Evolutionary conservation across 306 rosid genomes (phyloP), one percentile per base, ranked within the genome.

Genomic region (Heteromeles arbutifolia): DNA sequence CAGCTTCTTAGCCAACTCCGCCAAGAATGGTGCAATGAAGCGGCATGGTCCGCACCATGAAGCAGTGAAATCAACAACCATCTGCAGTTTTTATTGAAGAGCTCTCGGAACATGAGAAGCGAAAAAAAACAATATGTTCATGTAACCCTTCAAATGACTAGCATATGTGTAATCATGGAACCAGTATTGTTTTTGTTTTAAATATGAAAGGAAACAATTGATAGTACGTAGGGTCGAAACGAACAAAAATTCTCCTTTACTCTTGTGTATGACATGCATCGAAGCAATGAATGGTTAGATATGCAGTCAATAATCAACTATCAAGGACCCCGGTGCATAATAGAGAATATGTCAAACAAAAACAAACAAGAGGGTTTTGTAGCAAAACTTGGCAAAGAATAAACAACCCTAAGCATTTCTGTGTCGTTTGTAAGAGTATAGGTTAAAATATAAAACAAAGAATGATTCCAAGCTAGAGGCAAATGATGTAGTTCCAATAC

Each of bases 21-120:
- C 81, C 73, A 92, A 85, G 85, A 85, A 83, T 32, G 99, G 99
- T 44, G 91, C 77, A 76, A 92, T 88, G 88, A 85, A 83, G 43
- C 96, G 97, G 83, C 99, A 96, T 63, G 98, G 99, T 79, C 97
- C 98, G 53, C 99, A 96, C 97, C 99, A 96, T 18, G 98, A 90
- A 65, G 99, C 98, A 63, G 98, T 90, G 77, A 96, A 96, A 77
- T 96, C 92, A 72, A 96, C 89, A 45, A 96, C 97, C 39, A 96
- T 81, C 85, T 84, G 86, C 72, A 83, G 56, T 72, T 52, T 72
- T 52, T 64, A 24, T 52, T 22, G n/a, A n/a, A n/a, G 41, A 19
- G 25, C 61, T 26, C 39, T 29, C 50, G 65, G 32, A 37, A 65
- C 19, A 73, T 25, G 45, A 45, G 69, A 41, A 37, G 10, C 9